Conservation (phyloP, 176 grass and related monocot genomes). For the Bromus sterilis region DNA sequence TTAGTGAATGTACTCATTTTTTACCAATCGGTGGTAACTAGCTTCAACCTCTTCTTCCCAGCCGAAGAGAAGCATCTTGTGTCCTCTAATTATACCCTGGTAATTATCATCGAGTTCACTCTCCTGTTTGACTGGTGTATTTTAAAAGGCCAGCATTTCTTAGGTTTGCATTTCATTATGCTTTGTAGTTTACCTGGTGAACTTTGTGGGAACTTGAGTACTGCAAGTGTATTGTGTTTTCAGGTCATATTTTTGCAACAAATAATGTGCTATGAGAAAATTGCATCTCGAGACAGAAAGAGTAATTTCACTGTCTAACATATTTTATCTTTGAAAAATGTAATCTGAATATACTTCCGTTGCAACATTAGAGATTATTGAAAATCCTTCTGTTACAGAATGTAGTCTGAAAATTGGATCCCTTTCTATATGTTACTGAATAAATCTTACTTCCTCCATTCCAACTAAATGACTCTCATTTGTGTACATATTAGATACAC, state of each 20-base stretch:
- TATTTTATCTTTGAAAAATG: background rate
- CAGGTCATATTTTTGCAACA: conserved; percentile 50
- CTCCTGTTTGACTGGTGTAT: conserved; percentile 62
- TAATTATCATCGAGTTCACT: conserved; percentile 68
- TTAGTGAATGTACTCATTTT: background rate
- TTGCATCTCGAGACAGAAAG: conserved; percentile 74
- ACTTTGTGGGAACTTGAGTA: background rate
- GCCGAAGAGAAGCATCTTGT: conserved; percentile 58
- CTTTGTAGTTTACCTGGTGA: background rate
- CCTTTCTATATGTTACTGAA: background rate
- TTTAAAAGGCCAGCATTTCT: conserved; percentile 56
- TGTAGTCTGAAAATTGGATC: background rate
- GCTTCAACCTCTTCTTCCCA: conserved; percentile 18
- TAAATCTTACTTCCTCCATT: background rate
- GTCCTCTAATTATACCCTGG: conserved; percentile 79
- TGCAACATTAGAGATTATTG: too few relatives aligned
- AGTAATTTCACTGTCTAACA: conserved; percentile 29
- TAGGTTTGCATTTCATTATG: conserved; percentile 32
- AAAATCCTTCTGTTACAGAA: too few relatives aligned
- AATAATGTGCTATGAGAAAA: conserved; percentile 64
- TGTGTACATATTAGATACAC: too few relatives aligned
- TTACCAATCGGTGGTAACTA: background rate
- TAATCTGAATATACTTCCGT: background rate
- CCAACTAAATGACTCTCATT: too few relatives aligned
- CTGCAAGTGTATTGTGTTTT: background rate